Evolutionary conservation across 345 rosid species (phyloP).

Genomic region (Camelina sativa): DNA sequence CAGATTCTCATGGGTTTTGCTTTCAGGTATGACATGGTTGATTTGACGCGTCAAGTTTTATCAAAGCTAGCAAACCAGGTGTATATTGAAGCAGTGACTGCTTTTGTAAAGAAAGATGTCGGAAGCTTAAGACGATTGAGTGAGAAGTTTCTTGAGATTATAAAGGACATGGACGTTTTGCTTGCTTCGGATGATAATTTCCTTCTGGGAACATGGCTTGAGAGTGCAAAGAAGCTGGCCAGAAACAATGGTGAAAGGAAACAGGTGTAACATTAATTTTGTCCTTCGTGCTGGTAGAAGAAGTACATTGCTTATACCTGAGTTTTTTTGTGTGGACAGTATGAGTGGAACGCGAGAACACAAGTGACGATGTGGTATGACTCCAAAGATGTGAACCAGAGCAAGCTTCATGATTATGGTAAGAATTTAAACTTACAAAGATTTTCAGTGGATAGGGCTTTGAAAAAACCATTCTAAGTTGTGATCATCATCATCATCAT

Average conservation of each 20-base stretch:
- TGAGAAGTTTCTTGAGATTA: constrained; percentile 65
- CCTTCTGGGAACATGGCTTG: constrained; percentile 90
- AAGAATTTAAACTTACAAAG: constrained; percentile 11
- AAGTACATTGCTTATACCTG: constrained; percentile 23
- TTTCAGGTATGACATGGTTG: constrained; percentile 90
- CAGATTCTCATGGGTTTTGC: constrained; percentile 33
- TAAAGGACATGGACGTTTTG: constrained; percentile 72
- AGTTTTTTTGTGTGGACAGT: constrained; percentile 48
- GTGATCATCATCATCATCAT: constrained; percentile 5
- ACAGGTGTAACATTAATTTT: constrained; percentile 54
- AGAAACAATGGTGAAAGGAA: constrained; percentile 59
- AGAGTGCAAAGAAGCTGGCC: constrained; percentile 78
- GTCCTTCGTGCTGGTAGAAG: background rate
- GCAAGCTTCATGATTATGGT: constrained; percentile 96
- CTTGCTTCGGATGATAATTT: constrained; percentile 87
- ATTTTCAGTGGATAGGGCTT: background rate
- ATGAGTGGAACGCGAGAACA: constrained; percentile 91
- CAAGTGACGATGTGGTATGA: constrained; percentile 98
- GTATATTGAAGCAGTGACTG: constrained; percentile 64
- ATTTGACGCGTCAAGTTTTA: constrained; percentile 86
- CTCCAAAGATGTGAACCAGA: constrained; percentile 64
- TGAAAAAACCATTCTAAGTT: background rate
- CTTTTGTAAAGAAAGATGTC: constrained; percentile 60
- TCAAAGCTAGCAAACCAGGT: constrained; percentile 89
- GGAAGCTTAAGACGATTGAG: constrained; percentile 51